Base-by-base conservation (phyloP, 2,329 filamentous ascomycete species). In the Colletotrichum abscissum region DNA sequence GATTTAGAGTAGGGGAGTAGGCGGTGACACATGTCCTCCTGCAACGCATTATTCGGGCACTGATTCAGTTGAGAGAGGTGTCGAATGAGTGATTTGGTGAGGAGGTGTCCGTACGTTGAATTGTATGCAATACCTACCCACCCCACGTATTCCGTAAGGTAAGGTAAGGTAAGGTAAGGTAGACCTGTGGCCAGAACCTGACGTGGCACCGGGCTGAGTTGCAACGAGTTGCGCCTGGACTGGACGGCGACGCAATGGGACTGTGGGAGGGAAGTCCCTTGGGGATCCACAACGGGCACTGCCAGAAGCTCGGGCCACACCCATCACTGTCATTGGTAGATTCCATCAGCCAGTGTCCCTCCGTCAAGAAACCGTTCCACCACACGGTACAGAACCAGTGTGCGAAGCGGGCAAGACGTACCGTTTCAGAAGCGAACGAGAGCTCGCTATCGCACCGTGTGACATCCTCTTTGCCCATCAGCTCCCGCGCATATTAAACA, bases 191-290 rank as follows among this genome's bases (percentile, higher is more conserved):
- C 63, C 64, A 59, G 52, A 72, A 60, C 73, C 65, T 73, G 73
- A 74, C 73, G 73, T 74, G 73, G 73, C 73, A 72, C 63, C 54
- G 57, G 73, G 73, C 69, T 74, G 69, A 74, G 64, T 42, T 42
- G 38, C 38, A 42, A 42, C 38, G 42, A n/a, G 16, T 46, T n/a
- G 42, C 42, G 38, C 38, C 38, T 42, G 38, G 33, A 35, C 33
- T 35, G 33, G 33, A 35, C 33, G 33, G 33, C 33, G 33, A 35
- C 33, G 19, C 42, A n/a, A 49, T 49, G 19, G 16, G 16, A 49
- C 42, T 19, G 19, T 49, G 42, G 42, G 42, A 49, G 16, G 66
- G 42, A 49, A 9, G 66, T 74, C 69, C 62, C 69, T 73, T 49
- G 30, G 55, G 55, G 66, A 55, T 59, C 69, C 69, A 72, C 66